phyloP scores from a whole-genome alignment of 1,284 basidiomycete species.

The Calocybe gambosa region DNA sequence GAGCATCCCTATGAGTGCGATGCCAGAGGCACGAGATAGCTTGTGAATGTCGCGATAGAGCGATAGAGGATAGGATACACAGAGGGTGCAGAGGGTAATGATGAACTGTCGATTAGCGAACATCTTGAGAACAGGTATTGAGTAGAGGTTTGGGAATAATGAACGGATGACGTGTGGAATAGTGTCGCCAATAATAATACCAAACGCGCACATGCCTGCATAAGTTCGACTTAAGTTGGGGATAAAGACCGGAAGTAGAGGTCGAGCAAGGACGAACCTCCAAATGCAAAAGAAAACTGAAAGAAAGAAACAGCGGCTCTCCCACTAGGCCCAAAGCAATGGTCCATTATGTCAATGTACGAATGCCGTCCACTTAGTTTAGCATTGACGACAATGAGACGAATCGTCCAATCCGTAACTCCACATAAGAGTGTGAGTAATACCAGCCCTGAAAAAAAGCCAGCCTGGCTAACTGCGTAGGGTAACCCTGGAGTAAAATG shows the following conservation, averaged over 20 bases:
- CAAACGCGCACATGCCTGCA: slow-evolving; percentile 91
- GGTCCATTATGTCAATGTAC: slow-evolving; percentile 96
- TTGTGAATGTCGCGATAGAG: slow-evolving; percentile 98
- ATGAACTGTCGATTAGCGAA: slow-evolving; percentile 86
- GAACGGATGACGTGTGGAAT: slow-evolving; percentile 92
- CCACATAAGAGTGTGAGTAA: slow-evolving; percentile 78
- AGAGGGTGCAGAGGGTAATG: slow-evolving; percentile 78
- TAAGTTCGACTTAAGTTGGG: neutral
- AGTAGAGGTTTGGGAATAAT: slow-evolving; percentile 73
- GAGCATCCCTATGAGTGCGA: slow-evolving; percentile 89
- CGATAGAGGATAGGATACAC: slow-evolving; percentile 91
- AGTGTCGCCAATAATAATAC: slow-evolving; percentile 93
- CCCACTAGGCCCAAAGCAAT: slow-evolving; percentile 87
- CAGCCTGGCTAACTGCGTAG: slow-evolving; percentile 89
- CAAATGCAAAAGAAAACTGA: slow-evolving; percentile 96
- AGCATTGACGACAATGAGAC: slow-evolving; percentile 91
- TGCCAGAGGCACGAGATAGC: slow-evolving; percentile 85
- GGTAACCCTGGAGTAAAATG: slow-evolving; percentile 59
- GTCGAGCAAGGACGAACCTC: slow-evolving; percentile 45
- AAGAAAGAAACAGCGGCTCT: slow-evolving; percentile 94
- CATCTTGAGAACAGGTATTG: slow-evolving; percentile 66
- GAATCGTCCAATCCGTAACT: slow-evolving; percentile 97
- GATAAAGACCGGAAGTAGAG: slow-evolving; percentile 5
- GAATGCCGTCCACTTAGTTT: slow-evolving; percentile 91
- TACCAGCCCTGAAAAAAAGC: slow-evolving; percentile 82